phyloP scores from a whole-genome alignment of 2,329 filamentous ascomycete species.

The Verticillium isaacii region DNA sequence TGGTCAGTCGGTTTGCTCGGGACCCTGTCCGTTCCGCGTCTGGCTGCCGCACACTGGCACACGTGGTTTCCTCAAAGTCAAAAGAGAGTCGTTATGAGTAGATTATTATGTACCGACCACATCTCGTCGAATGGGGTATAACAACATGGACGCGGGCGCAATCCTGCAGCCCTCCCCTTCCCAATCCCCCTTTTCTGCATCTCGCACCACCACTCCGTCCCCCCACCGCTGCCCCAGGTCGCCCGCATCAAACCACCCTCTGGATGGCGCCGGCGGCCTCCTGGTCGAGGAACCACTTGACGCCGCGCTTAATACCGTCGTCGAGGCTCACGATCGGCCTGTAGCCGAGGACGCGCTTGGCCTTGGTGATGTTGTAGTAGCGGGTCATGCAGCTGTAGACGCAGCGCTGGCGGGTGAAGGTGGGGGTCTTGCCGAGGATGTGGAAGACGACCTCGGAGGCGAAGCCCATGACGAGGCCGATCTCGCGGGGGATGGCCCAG shows the following conservation, averaged over 20 bases:
- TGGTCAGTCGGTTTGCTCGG: background rate
- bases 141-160: background rate
- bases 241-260: background rate
- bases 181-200: background rate
- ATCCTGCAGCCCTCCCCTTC: background rate
- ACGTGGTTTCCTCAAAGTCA: background rate
- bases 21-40: too few relatives aligned
- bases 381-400: slow-evolving; percentile 69
- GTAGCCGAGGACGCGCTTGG: slow-evolving; percentile 66
- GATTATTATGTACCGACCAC: background rate
- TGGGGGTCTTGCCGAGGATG: slow-evolving; percentile 47
- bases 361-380: slow-evolving; percentile 75
- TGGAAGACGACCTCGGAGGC: slow-evolving; percentile 47
- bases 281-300: slow-evolving; percentile 51
- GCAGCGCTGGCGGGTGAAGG: slow-evolving; percentile 55
- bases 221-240: background rate
- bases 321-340: slow-evolving; percentile 60
- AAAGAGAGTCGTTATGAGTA: background rate
- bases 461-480: slow-evolving; percentile 48
- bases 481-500: slow-evolving; percentile 47
- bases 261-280: slow-evolving; percentile 28
- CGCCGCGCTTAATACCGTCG: slow-evolving; percentile 55
- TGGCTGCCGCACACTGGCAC: too few relatives aligned
- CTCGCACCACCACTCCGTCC: background rate
- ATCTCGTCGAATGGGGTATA: background rate